Percentiles rank a stretch among this genome's conserved stretches.
Conservation (phyloP, 1,139 yeast genomes). For the Yamadazyma pseudoaaseri region DNA sequence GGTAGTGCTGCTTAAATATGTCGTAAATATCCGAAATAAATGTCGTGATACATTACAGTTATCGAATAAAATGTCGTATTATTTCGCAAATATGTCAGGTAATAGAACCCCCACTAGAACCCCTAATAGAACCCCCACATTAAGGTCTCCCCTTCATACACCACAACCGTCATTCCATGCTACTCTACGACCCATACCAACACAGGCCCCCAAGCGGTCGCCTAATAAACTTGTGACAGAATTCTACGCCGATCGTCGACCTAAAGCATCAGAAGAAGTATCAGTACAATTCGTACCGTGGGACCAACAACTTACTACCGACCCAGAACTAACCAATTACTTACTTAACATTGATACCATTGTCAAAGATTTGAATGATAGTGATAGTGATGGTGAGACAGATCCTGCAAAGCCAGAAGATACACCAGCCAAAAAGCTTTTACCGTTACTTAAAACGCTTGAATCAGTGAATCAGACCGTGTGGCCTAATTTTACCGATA, state of each 20-base stretch:
- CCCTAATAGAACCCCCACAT: not conserved
- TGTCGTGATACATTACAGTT: no score
- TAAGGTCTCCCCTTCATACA: not conserved
- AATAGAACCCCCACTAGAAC: not conserved
- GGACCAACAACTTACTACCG: slow-evolving; percentile 11
- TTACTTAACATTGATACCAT: slow-evolving; percentile 35
- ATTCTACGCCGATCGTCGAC: slow-evolving; percentile 1
- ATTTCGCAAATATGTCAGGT: no score
- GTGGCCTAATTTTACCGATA: not conserved
- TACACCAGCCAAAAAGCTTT: slow-evolving; percentile 4
- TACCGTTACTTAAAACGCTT: slow-evolving; percentile 13
- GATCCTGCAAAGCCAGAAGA: slow-evolving; percentile 2
- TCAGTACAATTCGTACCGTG: slow-evolving; percentile 4
- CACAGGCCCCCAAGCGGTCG: not conserved
- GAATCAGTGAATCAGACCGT: slow-evolving; percentile 12
- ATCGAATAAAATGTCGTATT: no score
- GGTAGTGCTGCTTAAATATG: slow-evolving; percentile 51
- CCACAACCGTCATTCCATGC: slow-evolving; percentile 1
- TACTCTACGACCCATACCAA: not conserved
- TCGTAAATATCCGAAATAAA: no score
- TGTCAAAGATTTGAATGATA: slow-evolving; percentile 17
- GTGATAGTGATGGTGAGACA: slow-evolving; percentile 8
- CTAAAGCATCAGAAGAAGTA: not conserved
- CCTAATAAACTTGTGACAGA: not conserved
- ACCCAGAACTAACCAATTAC: slow-evolving; percentile 26